Percentiles rank a stretch among this genome's conserved stretches.
Conservation (phyloP, 1,284 basidiomycete species). For the Tausonia pullulans region DNA sequence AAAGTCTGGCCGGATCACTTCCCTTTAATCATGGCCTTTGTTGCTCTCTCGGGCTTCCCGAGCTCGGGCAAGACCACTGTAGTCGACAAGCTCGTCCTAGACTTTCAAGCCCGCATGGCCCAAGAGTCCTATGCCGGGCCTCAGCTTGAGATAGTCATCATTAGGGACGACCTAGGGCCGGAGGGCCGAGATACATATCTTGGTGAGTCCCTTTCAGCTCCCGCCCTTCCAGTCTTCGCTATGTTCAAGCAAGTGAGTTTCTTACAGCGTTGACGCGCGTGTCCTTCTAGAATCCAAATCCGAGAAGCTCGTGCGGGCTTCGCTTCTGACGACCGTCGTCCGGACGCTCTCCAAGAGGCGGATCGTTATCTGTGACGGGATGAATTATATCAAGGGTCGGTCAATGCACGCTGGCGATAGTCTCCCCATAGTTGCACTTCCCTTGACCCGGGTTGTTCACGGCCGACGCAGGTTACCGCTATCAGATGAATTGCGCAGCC, state of each 20-base stretch:
- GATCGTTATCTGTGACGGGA: constrained; percentile 77
- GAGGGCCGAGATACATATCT: constrained; percentile 59
- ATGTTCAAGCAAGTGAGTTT: no score
- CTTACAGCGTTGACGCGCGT: background rate
- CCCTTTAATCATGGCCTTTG: constrained; percentile 60
- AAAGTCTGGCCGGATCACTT: no score
- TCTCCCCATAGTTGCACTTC: no score
- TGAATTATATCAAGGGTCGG: constrained; percentile 82
- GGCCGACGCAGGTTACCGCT: constrained; percentile 57
- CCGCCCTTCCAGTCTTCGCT: background rate
- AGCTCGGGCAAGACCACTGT: constrained; percentile 74
- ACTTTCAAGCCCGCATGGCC: constrained; percentile 48
- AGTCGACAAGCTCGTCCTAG: constrained; percentile 51
- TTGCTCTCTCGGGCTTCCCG: constrained; percentile 86
- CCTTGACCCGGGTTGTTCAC: no score
- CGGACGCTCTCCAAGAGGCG: constrained; percentile 59
- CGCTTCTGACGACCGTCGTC: constrained; percentile 76
- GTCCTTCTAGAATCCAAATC: constrained; percentile 2
- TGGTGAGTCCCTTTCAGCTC: constrained; percentile 40
- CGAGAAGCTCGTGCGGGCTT: constrained; percentile 80
- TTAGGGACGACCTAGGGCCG: constrained; percentile 67
- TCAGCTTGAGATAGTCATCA: constrained; percentile 43
- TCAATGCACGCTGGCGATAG: no score
- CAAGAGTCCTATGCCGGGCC: constrained; percentile 45
- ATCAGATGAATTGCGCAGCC: constrained; percentile 94